Evolutionary conservation across 306 rosid genomes (phyloP), one percentile per base, ranked within the genome.

Genomic region (Astragalus glycyphyllos): DNA sequence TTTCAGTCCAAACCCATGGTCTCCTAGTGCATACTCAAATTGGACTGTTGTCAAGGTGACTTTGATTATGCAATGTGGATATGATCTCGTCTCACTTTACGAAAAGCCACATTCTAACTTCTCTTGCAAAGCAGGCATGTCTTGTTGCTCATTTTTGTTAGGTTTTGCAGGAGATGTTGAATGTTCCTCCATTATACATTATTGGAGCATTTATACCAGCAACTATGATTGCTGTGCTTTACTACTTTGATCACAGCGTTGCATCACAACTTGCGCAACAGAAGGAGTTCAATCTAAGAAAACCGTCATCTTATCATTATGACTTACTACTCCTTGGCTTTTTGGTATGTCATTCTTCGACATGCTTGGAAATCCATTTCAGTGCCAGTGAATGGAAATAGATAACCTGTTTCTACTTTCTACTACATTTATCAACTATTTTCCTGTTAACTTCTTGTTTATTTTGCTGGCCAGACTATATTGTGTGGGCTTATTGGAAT

Each of bases 1-100:
- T 86, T 86, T 84, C 75, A 92, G 98, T 83, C 98, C 98, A 58
- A 90, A 92, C 66, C 98, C 98, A 73, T 90, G 98, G 98, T 90
- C 98, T 50, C 84, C 79, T 62, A 97, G 97, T 50, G 98, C 98
- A 67, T 90, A 90, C 86, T 82, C 98, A 60, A 92, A 88, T 68
- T 90, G 98, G 98, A 90, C 98, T 9, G 97, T 90, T 79, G 79
- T 92, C 67, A 86, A 85, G 92, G 98, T 87, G 72, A 59, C 13
- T 74, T 66, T 75, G 78, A 62, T 73, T 32, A 78, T 72, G 53
- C 20, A 40, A 15, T 40, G 23, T 44, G 12, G 34, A 67, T 45
- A 48, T 11, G 63, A 66, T 48, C 11, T 68, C 15, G 8, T 40
- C 34, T 59, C 10, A 31, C 60, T 17, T 10, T 45, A 62, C 12